Base-by-base conservation (phyloP, 768 basidiomycete species). In the Lactifluus pinguis region DNA sequence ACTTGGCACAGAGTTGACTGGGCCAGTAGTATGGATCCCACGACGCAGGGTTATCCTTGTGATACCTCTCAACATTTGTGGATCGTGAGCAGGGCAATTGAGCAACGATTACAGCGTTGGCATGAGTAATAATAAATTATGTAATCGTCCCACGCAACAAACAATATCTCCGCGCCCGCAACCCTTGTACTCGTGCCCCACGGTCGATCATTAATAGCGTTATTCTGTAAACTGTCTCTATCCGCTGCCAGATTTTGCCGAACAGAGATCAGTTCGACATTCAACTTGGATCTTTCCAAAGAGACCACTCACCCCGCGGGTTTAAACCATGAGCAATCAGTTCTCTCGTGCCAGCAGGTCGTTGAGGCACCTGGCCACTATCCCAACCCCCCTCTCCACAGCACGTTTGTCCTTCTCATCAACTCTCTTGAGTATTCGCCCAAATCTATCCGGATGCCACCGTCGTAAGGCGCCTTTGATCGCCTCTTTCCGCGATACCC, bases 371-470 rank as follows among this genome's bases (percentile, higher is more conserved):
- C 87, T 74, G 1, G 82, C 83, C 14, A 92, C 78, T 42, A 81
- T 73, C 8, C 86, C 87, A 14, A 84, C 85, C 0, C 80, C 83
- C 61, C 81, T 80, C 66, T 86, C 82, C 5, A 89, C 82, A 36
- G 65, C 66, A 19, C 63, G 74, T 67, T 68, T 80, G 41, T 90
- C 86, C 51, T 74, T 72, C 41, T 78, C 79, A 4, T 66, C 69
- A 2, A 89, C 81, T 66, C 81, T 76, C 14, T 67, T 70, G 55
- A 86, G 70, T 47, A 86, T 62, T 42, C 85, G 74, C 59, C 79
- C 73, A 74, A 90, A 90, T 49, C 87, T 75, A 71, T 92, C 89
- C 3, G 89, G 90, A 68, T 92, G 89, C 88, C 88, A 91, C 47
- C 86, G 77, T 21, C 87, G 79, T 70, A 87, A 78, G 0, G 86